Evolutionary conservation across 2,329 filamentous ascomycete species (phyloP), one percentile per base, ranked within the genome.

Genomic region (Colletotrichum abscissum): DNA sequence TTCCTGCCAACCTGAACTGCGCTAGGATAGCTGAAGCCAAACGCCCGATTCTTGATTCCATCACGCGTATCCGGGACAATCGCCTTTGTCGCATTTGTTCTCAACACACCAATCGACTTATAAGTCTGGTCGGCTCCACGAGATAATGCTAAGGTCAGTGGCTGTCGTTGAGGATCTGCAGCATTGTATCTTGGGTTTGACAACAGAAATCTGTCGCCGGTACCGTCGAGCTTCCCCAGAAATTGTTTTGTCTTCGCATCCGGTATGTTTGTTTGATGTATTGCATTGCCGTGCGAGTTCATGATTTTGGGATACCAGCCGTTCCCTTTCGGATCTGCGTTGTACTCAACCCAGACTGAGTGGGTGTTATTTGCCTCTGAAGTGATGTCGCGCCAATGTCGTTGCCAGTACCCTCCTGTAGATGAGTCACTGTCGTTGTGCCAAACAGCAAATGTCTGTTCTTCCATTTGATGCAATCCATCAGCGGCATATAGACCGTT

Each of bases 331-430:
- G 28, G 22, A 58, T 76, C 69, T 12, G 75, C 46, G 28, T 72
- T 78, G 52, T 72, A 76, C 63, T 78, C 77, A 14, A 77, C 73
- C 77, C 77, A 78, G 5, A 78, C 76, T 9, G 56, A 65, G 52
- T 75, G 70, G 3, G 77, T 75, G 59, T 76, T 78, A 26, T 74
- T 62, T 33, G 59, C 38, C 28, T 76, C 74, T 4, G 76, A 26
- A 1, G 75, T 73, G 8, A 77, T 78, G 54, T 78, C 77, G 4
- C 77, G 76, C 77, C 77, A 78, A 58, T 76, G 76, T 5, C 77
- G 72, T 68, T 78, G 76, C 77, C 77, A 78, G 54, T 77, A 76
- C 1, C 77, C 77, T 1, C 75, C 73, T 6, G 68, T 76, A 12
- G 74, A 54, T 19, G 75, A 75, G 52, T 68, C 68, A 6, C 26